A percentile compares a stretch with the other conserved stretches of the same genome.
Evolutionary conservation across 1,284 basidiomycete genomes (phyloP).

Genomic region (Wallemia ichthyophaga): DNA sequence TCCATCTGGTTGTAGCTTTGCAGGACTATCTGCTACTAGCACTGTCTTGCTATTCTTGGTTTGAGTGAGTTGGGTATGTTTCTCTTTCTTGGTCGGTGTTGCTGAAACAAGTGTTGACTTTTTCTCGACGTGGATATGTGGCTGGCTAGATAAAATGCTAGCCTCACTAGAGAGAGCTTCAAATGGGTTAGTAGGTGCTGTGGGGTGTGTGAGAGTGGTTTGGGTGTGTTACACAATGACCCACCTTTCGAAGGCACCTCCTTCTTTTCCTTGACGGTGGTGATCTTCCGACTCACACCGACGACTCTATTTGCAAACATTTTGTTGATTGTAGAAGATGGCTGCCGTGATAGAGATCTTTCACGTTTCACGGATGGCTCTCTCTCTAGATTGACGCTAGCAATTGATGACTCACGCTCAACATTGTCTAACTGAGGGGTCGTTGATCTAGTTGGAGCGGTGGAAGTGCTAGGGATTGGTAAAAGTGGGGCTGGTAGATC

Average conservation of each 20-base stretch:
- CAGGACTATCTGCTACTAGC: not conserved
- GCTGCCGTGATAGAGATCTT: not conserved
- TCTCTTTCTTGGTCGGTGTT: not conserved
- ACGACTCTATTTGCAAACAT: not conserved
- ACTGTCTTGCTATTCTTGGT: not conserved
- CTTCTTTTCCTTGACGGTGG: not conserved
- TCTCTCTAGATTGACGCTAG: not conserved
- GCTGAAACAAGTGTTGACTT: not conserved
- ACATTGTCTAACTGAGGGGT: not conserved
- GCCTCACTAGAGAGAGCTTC: not conserved
- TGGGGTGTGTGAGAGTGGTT: not conserved
- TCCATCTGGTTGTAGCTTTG: not conserved
- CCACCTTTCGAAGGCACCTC: not conserved
- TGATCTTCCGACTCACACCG: not conserved
- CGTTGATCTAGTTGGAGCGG: not conserved
- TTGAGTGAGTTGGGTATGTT: not conserved
- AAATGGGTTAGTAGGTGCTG: not conserved
- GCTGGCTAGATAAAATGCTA: not conserved
- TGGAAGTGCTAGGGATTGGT: not conserved
- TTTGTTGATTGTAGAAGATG: not conserved
- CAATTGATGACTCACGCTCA: not conserved
- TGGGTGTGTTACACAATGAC: not conserved
- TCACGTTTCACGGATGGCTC: not conserved
- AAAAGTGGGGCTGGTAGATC: not conserved
- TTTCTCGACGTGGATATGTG: not conserved